A percentile compares a stretch with the other conserved stretches of the same genome.
Conservation (phyloP, 2,329 filamentous ascomycete species). For the Ceratocystis ficicola region DNA sequence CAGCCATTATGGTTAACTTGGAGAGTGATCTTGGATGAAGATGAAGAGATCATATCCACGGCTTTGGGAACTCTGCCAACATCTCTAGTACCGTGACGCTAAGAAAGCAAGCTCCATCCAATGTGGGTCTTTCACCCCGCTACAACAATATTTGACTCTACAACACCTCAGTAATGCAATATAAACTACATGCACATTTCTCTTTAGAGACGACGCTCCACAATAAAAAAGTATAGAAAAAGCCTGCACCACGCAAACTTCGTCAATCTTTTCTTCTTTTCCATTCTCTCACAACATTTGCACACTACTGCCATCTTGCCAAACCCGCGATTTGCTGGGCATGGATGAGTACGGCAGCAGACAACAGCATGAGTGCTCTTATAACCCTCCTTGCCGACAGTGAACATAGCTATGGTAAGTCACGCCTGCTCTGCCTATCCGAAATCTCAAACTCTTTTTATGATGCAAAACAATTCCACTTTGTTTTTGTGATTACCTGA, state of each 20-base stretch:
- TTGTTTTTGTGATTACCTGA: slow-evolving; percentile 28
- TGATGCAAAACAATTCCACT: slow-evolving; percentile 23
- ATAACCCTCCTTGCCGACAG: neutral
- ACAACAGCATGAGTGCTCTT: neutral
- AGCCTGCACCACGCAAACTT: neutral
- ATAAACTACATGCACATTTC: slow-evolving; percentile 15
- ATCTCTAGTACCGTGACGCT: neutral
- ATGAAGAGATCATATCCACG: neutral
- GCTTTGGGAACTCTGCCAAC: neutral
- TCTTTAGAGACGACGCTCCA: neutral
- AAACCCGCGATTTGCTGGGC: neutral
- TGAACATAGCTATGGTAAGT: slow-evolving; percentile 8
- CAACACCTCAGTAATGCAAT: neutral
- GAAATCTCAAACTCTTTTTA: slow-evolving; percentile 1
- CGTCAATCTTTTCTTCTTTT: neutral
- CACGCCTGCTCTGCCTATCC: too few relatives aligned
- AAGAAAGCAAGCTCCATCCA: neutral
- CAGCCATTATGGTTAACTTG: slow-evolving; percentile 45
- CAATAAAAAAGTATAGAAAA: slow-evolving; percentile 19
- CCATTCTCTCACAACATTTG: neutral
- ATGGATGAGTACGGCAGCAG: neutral
- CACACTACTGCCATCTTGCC: too few relatives aligned
- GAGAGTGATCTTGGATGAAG: neutral
- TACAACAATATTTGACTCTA: neutral
- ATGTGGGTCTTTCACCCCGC: neutral